Evolutionary conservation across 2,329 filamentous ascomycete species (phyloP), one percentile per base, ranked within the genome.

Genomic region (Claviceps lovelessii): DNA sequence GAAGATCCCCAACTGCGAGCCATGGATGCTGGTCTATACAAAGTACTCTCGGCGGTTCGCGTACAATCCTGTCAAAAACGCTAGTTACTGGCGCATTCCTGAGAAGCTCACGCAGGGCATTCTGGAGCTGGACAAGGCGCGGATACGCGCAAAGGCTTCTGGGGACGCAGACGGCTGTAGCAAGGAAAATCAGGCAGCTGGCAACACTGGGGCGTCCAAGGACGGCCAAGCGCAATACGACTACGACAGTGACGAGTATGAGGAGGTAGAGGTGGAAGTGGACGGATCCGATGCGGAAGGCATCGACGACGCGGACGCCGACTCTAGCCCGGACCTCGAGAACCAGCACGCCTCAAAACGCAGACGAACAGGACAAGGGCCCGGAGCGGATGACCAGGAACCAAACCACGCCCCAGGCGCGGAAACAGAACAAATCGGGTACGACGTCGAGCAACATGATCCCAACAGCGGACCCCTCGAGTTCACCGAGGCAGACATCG

Each of bases 1-100:
- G 55, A 66, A 77, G 6, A 93, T 98, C 49, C 90, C 90, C 0
- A 85, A 85, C 2, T 87, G 83, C 62, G 84, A 86, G 61, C 87
- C 90, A 17, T 98, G 93, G 93, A 71, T 95, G 0, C 74, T 98
- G 4, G 88, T 98, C n/a, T 88, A 86, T 66, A 98, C 93, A 0
- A 96, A 89, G 66, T 83, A 91, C 58, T 88, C 88, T 28, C 78
- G 93, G 55, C 80, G 90, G 53, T 98, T 98, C 65, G 90, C 90
- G 2, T 88, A 95, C 72, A 95, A 98, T 61, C 80, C 84, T 0
- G 78, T 79, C 54, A 95, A 91, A 60, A 87, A 91, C 42, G 79
- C 90, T 61, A 97, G 90, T 68, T 90, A 90, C 68, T 98, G 94
- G 93, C 89, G 89, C 63, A 93, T 96, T 62, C 93, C 93, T 0